Conservation (phyloP, 2,329 filamentous ascomycete species). For the Aspergillus neoniger region DNA sequence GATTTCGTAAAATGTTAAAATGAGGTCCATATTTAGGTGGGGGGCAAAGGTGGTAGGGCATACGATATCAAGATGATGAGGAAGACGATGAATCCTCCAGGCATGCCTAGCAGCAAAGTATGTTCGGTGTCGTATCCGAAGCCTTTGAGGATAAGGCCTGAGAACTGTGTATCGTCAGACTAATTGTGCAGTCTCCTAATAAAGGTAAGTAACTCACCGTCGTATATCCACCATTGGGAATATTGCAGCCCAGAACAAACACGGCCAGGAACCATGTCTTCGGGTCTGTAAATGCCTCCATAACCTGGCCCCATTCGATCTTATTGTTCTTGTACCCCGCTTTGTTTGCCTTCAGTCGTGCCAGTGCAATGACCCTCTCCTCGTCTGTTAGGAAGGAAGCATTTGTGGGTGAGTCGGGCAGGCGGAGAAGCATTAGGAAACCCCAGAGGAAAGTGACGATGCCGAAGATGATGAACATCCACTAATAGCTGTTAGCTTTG, state of each 20-base stretch:
- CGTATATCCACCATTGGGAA: constrained; percentile 38
- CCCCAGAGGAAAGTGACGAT: constrained; percentile 28
- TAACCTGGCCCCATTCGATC: constrained; percentile 42
- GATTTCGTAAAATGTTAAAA: too few species aligned
- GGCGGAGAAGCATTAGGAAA: constrained; percentile 25
- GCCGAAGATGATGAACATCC: constrained; percentile 32
- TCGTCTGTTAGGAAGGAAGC: constrained; percentile 28
- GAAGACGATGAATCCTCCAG: constrained; percentile 38
- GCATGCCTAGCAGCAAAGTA: constrained; percentile 47
- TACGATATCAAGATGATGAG: constrained; percentile 6
- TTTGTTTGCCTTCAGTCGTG: constrained; percentile 27
- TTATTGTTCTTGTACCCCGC: constrained; percentile 40
- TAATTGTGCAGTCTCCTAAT: too few species aligned
- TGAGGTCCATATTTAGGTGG: not conserved
- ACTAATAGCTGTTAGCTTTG: constrained; percentile 6
- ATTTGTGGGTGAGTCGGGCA: constrained; percentile 25
- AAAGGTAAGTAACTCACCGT: constrained; percentile 22
- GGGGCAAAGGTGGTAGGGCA: not conserved
- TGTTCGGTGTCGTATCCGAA: constrained; percentile 40
- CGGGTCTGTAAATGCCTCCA: constrained; percentile 31
- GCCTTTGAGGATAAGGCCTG: constrained; percentile 40
- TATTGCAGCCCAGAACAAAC: constrained; percentile 34
- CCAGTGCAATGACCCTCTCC: constrained; percentile 24
- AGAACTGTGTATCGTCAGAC: constrained; percentile 15
- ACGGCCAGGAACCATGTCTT: constrained; percentile 33